Evolutionary conservation across 768 basidiomycete genomes (phyloP).

Genomic region (Macrolepiota dolichaula): DNA sequence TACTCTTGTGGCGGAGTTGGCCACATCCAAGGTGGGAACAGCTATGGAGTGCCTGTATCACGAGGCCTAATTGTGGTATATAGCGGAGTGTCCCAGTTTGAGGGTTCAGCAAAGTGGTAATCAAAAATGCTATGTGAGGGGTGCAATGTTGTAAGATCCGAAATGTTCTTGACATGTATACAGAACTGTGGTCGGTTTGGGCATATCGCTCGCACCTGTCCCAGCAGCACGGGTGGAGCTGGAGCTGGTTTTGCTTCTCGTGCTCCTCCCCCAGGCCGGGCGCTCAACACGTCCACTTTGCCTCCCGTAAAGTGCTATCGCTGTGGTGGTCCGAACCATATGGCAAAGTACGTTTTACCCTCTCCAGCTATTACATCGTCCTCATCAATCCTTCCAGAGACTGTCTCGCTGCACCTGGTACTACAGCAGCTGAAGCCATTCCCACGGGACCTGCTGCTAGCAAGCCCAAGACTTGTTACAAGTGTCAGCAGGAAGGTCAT

Average conservation of each 20-base stretch:
- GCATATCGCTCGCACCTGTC: constrained; percentile 78
- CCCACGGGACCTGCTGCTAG: constrained; percentile 41
- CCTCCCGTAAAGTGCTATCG: constrained; percentile 87
- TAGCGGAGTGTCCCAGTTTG: constrained; percentile 80
- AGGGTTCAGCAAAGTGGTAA: constrained; percentile 61
- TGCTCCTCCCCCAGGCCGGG: constrained; percentile 70
- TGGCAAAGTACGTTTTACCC: constrained; percentile 56
- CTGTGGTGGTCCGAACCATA: constrained; percentile 86
- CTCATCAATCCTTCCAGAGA: constrained; percentile 44
- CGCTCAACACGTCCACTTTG: constrained; percentile 69
- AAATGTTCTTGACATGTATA: constrained; percentile 5
- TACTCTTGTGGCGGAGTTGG: constrained; percentile 93
- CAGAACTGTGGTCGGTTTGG: constrained; percentile 82
- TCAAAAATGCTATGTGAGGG: constrained; percentile 87
- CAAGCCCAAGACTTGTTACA: constrained; percentile 79
- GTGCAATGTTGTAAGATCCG: not conserved
- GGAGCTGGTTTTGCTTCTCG: constrained; percentile 58
- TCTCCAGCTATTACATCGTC: constrained; percentile 3
- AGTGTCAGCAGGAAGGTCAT: constrained; percentile 85
- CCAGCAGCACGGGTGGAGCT: constrained; percentile 38
- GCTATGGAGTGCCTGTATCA: not conserved
- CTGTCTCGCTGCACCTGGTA: constrained; percentile 73
- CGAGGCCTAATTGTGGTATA: constrained; percentile 3
- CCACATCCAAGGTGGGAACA: constrained; percentile 62
- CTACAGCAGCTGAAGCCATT: constrained; percentile 40